A percentile compares a stretch with the other conserved stretches of the same genome.
These are phyloP conservation scores for Marchantia paleacea DNA, from an alignment of 225 moss, liverwort and hornwort species.

Conservation along the genomic window DNA sequence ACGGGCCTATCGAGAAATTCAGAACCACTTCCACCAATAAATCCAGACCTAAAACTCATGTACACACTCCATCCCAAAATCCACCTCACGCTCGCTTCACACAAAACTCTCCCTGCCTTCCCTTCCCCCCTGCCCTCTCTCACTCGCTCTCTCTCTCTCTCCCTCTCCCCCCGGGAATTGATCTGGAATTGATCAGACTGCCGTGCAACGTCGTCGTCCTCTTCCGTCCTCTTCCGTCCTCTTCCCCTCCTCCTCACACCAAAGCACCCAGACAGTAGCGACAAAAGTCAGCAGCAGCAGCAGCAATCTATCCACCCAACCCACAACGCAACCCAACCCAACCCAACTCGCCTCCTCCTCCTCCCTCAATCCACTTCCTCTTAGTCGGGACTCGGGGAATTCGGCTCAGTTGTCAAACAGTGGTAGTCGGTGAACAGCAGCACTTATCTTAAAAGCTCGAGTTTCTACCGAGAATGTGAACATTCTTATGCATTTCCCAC, in stretches of 20 bases:
- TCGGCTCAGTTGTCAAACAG: neutral
- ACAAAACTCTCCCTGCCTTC: neutral
- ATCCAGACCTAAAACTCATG: constrained; percentile 9
- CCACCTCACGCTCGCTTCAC: neutral
- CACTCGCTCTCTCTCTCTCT: too few relatives aligned
- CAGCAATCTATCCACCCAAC: neutral
- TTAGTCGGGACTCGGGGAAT: neutral
- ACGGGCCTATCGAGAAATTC: neutral
- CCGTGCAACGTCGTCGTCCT: neutral
- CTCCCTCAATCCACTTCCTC: neutral
- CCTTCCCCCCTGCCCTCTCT: too few relatives aligned
- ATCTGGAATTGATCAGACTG: neutral
- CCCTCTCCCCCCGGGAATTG: neutral
- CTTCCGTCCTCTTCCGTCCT: neutral
- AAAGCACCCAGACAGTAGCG: neutral
- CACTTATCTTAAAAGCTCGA: neutral
- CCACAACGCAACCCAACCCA: neutral
- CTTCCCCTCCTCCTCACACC: neutral
- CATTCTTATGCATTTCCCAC: neutral
- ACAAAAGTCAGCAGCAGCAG: constrained; percentile 7
- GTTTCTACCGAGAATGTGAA: neutral
- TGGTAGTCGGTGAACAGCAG: neutral
- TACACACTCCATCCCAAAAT: neutral
- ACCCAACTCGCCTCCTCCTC: neutral
- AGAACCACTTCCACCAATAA: neutral